phyloP scores from a whole-genome alignment of 2,329 filamentous ascomycete genomes.

The Mycosphaerelloides madeirae region DNA sequence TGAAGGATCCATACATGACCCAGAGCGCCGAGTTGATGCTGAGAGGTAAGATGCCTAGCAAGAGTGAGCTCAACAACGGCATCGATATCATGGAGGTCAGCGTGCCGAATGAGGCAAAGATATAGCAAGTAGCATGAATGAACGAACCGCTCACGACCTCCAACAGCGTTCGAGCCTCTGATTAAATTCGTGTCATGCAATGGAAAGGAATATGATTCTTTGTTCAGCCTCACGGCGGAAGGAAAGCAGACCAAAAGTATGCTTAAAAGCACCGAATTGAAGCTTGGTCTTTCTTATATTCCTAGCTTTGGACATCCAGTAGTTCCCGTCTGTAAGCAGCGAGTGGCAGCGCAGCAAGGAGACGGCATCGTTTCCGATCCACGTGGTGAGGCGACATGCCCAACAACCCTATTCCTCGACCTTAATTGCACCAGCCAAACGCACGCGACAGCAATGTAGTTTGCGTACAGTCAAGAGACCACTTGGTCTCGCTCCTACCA shows the following conservation, averaged over 20 bases:
- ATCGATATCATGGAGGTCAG: constrained; percentile 44
- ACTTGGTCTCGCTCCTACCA: not conserved
- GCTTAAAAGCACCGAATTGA: constrained; percentile 1
- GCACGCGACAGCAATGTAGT: constrained; percentile 1
- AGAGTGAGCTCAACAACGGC: constrained; percentile 67
- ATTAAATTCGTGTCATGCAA: too few relatives aligned
- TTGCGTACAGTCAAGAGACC: not conserved
- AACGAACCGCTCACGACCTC: too few relatives aligned
- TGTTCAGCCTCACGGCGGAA: too few relatives aligned
- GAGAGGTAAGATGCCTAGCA: constrained; percentile 72
- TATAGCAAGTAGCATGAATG: constrained; percentile 2
- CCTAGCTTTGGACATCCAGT: constrained; percentile 1
- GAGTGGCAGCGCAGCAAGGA: not conserved
- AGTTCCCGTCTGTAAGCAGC: not conserved
- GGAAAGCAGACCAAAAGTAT: not conserved
- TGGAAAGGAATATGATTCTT: too few relatives aligned
- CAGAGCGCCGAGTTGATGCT: constrained; percentile 84
- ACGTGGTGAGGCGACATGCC: not conserved
- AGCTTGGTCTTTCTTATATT: constrained; percentile 6
- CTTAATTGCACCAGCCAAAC: not conserved
- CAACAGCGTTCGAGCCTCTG: too few relatives aligned
- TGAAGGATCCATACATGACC: constrained; percentile 77
- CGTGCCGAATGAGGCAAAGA: constrained; percentile 40
- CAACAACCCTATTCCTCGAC: not conserved
- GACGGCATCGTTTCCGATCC: not conserved